Evolutionary conservation across 352 stramenopile genomes (phyloP), one percentile per base, ranked within the genome.

Genomic region (Phytophthora fragariae): DNA sequence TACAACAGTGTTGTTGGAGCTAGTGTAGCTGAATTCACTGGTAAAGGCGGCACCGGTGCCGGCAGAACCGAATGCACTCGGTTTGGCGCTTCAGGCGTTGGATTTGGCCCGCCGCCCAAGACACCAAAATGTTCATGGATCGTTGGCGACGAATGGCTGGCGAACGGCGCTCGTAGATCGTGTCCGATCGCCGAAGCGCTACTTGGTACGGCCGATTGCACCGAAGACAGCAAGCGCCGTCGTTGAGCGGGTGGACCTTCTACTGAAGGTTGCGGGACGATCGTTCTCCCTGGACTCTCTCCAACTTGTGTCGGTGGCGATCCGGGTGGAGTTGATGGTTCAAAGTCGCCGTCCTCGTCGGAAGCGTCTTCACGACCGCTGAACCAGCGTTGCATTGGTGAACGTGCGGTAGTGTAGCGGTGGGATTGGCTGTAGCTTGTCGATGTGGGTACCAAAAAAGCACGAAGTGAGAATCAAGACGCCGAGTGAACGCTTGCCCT

Each of bases 381-480:
- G 33, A 63, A 24, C 39, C 37, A 63, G 57, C 37, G 37, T 8
- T 24, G 14, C 24, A 63, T 55, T 31, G 24, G 12, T 17, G 41
- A 21, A 41, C 10, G 10, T 15, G 35, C 10, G 9, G 35, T 41
- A 41, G 35, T 21, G 44, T n/a, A 21, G 44, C 17, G 37, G 7
- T 24, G 15, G 21, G 33, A 41, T 15, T 37, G n/a, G 19, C 1
- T 11, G 24, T 44, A 27, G 37, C 14, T 64, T 63, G 39, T 8
- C 1, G 15, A 6, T 21, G 39, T 64, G 39, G 5, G 39, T 55
- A 19, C 37, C 7, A 64, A 15, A 5, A 64, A 37, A 64, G 55
- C 44, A 53, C 41, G 37, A 64, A 64, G 27, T 54, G 27, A 44
- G 35, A 55, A 64, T 14, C 37, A 17, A 44, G 11, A 44, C 11